phyloP scores from a whole-genome alignment of 108 stramenopile genomes.

The Pseudonitzschia delicatissima region DNA sequence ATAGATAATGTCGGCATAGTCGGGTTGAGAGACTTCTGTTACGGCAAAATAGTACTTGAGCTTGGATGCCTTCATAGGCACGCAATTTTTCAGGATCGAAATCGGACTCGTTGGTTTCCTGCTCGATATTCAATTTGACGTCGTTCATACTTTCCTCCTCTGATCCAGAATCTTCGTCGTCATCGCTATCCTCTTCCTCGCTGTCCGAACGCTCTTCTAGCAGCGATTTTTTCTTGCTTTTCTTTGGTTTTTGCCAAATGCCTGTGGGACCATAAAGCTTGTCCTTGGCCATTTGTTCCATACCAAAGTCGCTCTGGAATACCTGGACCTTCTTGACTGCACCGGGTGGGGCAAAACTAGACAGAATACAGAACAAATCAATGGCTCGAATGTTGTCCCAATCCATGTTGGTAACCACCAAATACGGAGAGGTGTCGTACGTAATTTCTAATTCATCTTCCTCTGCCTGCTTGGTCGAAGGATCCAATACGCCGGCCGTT shows the following conservation, averaged over 20 bases:
- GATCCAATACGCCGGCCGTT: slow-evolving; percentile 72
- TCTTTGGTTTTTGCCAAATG: slow-evolving; percentile 65
- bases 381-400: slow-evolving; percentile 89
- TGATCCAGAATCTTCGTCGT: slow-evolving; percentile 19
- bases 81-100: slow-evolving; percentile 91
- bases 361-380: slow-evolving; percentile 86
- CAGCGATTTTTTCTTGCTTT: slow-evolving; percentile 1
- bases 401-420: slow-evolving; percentile 88
- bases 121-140: slow-evolving; percentile 3
- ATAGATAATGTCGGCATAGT: slow-evolving; percentile 84
- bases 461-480: slow-evolving; percentile 40
- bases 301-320: slow-evolving; percentile 87
- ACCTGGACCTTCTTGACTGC: slow-evolving; percentile 73
- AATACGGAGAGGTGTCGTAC: slow-evolving; percentile 52
- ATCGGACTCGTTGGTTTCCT: slow-evolving; percentile 42
- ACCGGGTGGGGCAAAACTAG: slow-evolving; percentile 82
- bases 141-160: slow-evolving; percentile 6
- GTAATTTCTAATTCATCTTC: slow-evolving; percentile 56
- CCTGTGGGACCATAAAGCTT: slow-evolving; percentile 65
- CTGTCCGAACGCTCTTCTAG: slow-evolving; percentile 15
- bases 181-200: slow-evolving; percentile 23
- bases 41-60: slow-evolving; percentile 96
- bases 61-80: slow-evolving; percentile 91
- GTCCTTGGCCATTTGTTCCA: slow-evolving; percentile 88
- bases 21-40: slow-evolving; percentile 69